A percentile compares a stretch with the other conserved stretches of the same genome.
phyloP scores from a whole-genome alignment of 2,329 filamentous ascomycete genomes.

The Blastomyces parvus region DNA sequence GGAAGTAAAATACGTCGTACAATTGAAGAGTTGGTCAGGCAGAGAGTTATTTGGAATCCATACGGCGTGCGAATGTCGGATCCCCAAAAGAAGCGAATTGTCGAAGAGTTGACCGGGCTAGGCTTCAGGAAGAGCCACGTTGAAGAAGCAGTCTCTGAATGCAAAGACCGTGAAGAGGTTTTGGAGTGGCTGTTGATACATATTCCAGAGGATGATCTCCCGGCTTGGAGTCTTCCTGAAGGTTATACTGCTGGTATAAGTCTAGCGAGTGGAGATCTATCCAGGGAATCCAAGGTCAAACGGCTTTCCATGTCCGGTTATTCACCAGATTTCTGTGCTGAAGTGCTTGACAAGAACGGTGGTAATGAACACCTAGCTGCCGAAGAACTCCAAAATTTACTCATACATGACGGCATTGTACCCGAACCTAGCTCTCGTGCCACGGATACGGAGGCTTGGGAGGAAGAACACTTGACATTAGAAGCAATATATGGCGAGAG shows the following conservation, averaged over 20 bases:
- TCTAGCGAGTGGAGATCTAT: conserved; percentile 71
- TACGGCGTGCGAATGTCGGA: conserved; percentile 58
- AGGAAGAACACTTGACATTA: conserved; percentile 73
- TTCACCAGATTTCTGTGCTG: conserved; percentile 70
- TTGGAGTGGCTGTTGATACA: conserved; percentile 95
- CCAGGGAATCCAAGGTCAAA: conserved; percentile 71
- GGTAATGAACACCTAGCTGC: conserved; percentile 70
- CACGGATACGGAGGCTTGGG: conserved; percentile 56
- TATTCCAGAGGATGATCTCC: conserved; percentile 94
- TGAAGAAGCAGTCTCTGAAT: conserved; percentile 76
- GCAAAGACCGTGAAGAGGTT: conserved; percentile 84
- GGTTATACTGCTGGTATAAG: conserved; percentile 84
- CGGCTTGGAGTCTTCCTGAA: conserved; percentile 81
- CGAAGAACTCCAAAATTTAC: conserved; percentile 63
- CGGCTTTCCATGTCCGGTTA: conserved; percentile 76
- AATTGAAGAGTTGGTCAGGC: conserved; percentile 69
- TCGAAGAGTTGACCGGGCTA: conserved; percentile 65
- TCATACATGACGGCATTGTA: conserved; percentile 43
- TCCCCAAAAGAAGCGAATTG: conserved; percentile 48
- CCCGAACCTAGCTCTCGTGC: conserved; percentile 15
- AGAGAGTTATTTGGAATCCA: conserved; percentile 78
- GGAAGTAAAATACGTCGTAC: conserved; percentile 68
- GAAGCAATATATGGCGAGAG: conserved; percentile 76
- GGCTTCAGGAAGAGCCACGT: conserved; percentile 86
- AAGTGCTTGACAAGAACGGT: conserved; percentile 59